phyloP scores from a whole-genome alignment of 495 filamentous ascomycete genomes.

The Penicillium chermesinum region DNA sequence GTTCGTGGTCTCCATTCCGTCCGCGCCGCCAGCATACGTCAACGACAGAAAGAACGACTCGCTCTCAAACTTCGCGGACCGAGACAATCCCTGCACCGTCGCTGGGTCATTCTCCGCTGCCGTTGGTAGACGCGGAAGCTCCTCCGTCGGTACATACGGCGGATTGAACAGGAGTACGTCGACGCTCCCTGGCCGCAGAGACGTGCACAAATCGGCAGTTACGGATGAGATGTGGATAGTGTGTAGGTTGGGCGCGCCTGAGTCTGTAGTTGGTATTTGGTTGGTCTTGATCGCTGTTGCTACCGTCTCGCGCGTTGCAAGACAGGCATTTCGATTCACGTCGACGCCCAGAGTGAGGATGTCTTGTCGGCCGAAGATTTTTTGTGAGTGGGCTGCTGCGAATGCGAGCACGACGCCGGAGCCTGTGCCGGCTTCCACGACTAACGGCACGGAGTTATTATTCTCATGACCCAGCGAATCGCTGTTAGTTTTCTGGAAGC shows the following conservation, averaged over 20 bases:
- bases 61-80: constrained; percentile 49
- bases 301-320: constrained; percentile 60
- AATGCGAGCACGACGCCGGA: constrained; percentile 91
- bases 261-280: constrained; percentile 7
- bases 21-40: constrained; percentile 78
- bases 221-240: constrained; percentile 53
- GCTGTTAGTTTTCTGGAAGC: constrained; percentile 36
- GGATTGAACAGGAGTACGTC: constrained; percentile 95
- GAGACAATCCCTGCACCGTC: constrained; percentile 15
- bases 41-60: constrained; percentile 80
- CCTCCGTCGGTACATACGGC: constrained; percentile 83
- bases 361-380: constrained; percentile 67
- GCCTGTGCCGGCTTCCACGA: constrained; percentile 85
- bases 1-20: constrained; percentile 92
- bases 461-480: neutral
- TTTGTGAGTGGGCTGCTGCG: constrained; percentile 63
- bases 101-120: constrained; percentile 20
- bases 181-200: constrained; percentile 51
- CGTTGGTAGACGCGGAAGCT: constrained; percentile 52
- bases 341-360: constrained; percentile 72
- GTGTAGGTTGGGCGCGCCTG: constrained; percentile 2
- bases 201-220: constrained; percentile 58
- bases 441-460: constrained; percentile 48
- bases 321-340: constrained; percentile 75
- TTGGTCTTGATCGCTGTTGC: constrained; percentile 43